Conservation (phyloP, 1,284 basidiomycete genomes). For the Malassezia pachydermatis region DNA sequence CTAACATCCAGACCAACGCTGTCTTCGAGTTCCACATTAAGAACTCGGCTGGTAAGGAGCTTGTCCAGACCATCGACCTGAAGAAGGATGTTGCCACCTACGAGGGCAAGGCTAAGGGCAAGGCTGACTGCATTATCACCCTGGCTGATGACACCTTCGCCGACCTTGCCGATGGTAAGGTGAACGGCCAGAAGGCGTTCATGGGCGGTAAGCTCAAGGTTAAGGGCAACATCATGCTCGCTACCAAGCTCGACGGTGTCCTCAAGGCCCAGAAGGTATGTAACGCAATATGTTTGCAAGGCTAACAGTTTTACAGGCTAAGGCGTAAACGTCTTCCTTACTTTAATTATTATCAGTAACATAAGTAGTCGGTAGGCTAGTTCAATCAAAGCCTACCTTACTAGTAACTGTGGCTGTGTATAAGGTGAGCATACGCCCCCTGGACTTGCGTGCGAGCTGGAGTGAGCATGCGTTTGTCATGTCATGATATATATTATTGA, state of each 20-base stretch:
- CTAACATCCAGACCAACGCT: slow-evolving; percentile 63
- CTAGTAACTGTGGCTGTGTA: too few relatives aligned
- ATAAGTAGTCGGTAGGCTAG: too few relatives aligned
- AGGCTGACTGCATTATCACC: slow-evolving; percentile 48
- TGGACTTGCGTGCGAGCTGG: too few relatives aligned
- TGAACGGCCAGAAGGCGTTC: slow-evolving; percentile 49
- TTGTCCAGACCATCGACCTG: slow-evolving; percentile 69
- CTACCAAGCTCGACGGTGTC: slow-evolving; percentile 34
- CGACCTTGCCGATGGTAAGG: slow-evolving; percentile 47
- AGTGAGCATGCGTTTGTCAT: too few relatives aligned
- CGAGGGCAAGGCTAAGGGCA: slow-evolving; percentile 47
- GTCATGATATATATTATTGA: too few relatives aligned
- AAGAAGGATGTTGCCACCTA: slow-evolving; percentile 57
- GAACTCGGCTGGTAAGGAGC: slow-evolving; percentile 66
- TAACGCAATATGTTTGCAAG: background rate
- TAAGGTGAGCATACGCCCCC: too few relatives aligned
- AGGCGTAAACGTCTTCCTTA: slow-evolving; percentile 21
- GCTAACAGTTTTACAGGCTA: slow-evolving; percentile 14
- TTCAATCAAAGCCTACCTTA: too few relatives aligned
- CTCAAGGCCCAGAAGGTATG: slow-evolving; percentile 27
- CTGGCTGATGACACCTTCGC: slow-evolving; percentile 43
- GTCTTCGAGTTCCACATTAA: slow-evolving; percentile 80
- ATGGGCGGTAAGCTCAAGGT: slow-evolving; percentile 29
- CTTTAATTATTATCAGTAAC: background rate
- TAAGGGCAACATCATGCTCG: slow-evolving; percentile 47